Evolutionary conservation across 176 grass and related monocot genomes (phyloP), one percentile per base, ranked within the genome.

Genomic region (Stipa capillata): DNA sequence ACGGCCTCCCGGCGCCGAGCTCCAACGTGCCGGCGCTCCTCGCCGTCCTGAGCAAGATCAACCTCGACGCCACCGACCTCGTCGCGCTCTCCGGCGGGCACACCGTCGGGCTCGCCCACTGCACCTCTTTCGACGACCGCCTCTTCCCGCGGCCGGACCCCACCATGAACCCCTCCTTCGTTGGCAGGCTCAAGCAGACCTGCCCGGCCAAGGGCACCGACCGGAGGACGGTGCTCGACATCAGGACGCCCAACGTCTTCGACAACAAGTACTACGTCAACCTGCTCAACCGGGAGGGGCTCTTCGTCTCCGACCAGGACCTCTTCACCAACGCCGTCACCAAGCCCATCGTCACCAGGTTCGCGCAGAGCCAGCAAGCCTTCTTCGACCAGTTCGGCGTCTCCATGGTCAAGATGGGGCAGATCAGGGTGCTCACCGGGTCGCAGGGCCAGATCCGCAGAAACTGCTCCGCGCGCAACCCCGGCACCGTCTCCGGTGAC

Each of bases 241-340:
- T 90, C 16, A 79, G 87, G 14, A 73, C 90, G 5, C 93, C 93
- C 2, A 42, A 88, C 83, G n/a, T 4, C 0, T 90, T 97, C 76
- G 90, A 97, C 91, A 97, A 93, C 88, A 89, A 83, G 73, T 93
- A 91, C 88, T 91, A 91, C 75, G 83, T 93, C 1, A 76, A 89
- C 65, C 73, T 93, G 8, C 2, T 93, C 2, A 92, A 86, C 85
- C 9, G 93, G 4, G 0, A 93, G 84, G 90, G 93, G 24, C 79
- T 97, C 31, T 93, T 97, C 83, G 89, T 81, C 31, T 97, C 88
- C 6, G 93, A 97, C 83, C 90, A 97, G 79, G 88, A 93, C 63
- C 54, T 97, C 76, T 90, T 81, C 60, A 33, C 47, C 27, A 59
- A 93, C 83, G 1, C n/a, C 1, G 25, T n/a, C 29, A 93, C 82